Conservation (phyloP, 2,329 filamentous ascomycete genomes). For the Fusarium burgessii region DNA sequence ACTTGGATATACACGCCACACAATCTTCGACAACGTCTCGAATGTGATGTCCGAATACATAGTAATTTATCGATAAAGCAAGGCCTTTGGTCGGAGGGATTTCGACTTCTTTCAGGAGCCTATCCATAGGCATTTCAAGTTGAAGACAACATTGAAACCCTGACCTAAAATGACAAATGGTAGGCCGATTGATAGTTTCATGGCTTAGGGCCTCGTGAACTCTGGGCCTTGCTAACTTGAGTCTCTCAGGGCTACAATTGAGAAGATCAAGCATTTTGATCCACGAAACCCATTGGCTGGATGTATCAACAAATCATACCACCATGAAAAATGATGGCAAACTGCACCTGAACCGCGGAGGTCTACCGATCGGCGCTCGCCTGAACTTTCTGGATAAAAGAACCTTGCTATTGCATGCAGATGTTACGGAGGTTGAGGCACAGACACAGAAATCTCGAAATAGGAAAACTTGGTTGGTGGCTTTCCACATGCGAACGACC, state of each 20-base stretch:
- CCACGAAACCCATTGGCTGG: background rate
- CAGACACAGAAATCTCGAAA: background rate
- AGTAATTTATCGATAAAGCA: background rate
- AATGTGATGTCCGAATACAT: background rate
- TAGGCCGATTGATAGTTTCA: background rate
- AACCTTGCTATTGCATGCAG: background rate
- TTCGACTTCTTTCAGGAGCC: background rate
- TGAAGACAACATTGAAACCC: background rate
- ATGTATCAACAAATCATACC: background rate
- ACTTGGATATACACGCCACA: background rate
- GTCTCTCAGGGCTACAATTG: background rate
- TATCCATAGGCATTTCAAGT: background rate
- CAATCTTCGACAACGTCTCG: background rate
- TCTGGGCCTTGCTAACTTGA: background rate
- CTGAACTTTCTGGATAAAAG: background rate
- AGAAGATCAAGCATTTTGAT: background rate
- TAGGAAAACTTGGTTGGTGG: background rate
- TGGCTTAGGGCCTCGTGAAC: background rate
- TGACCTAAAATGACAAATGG: background rate
- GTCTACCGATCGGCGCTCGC: background rate
- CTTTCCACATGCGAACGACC: conserved; percentile 17
- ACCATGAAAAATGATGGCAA: background rate
- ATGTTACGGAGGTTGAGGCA: background rate
- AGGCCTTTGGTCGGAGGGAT: background rate
- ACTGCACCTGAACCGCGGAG: background rate